These are phyloP conservation scores for Stentor roeselii DNA, from an alignment of 73 alveolate species.

Conservation along the genomic window DNA sequence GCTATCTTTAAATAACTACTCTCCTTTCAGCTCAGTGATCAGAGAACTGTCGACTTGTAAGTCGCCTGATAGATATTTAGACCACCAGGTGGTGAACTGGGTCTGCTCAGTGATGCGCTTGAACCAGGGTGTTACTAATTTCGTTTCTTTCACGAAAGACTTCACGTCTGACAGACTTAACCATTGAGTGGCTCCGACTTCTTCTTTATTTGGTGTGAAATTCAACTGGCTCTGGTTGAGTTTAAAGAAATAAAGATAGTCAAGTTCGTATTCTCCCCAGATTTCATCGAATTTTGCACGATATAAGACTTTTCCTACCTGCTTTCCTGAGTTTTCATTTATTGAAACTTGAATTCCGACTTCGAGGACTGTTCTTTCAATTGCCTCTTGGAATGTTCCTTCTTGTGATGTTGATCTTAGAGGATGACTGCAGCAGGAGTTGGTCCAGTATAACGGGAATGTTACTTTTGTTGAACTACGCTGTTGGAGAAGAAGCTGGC, in stretches of 20 bases:
- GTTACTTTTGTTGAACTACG: constrained; percentile 78
- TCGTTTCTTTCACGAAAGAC: constrained; percentile 36
- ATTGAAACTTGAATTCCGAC: constrained; percentile 58
- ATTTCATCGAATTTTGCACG: constrained; percentile 67
- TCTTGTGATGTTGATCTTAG: constrained; percentile 41
- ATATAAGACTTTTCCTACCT: constrained; percentile 73
- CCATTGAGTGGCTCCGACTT: constrained; percentile 69
- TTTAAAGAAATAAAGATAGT: constrained; percentile 78
- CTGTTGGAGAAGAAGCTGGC: constrained; percentile 70
- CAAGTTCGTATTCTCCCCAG: constrained; percentile 92
- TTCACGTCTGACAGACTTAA: constrained; percentile 59
- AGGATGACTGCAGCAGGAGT: constrained; percentile 93
- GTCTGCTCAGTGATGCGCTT: constrained; percentile 52
- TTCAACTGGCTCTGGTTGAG: constrained; percentile 46
- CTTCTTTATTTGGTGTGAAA: constrained; percentile 62
- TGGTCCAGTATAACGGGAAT: constrained; percentile 88
- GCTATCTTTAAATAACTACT: too few relatives aligned
- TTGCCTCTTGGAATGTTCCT: constrained; percentile 61
- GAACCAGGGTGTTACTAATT: constrained; percentile 89
- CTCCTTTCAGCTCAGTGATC: too few relatives aligned
- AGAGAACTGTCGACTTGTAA: too few relatives aligned
- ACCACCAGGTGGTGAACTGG: constrained; percentile 57
- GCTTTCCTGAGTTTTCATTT: constrained; percentile 45
- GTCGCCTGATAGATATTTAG: constrained; percentile 3
- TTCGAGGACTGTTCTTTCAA: constrained; percentile 72